Base-by-base conservation (phyloP, 2,329 filamentous ascomycete genomes). In the Cadophora sp. region DNA sequence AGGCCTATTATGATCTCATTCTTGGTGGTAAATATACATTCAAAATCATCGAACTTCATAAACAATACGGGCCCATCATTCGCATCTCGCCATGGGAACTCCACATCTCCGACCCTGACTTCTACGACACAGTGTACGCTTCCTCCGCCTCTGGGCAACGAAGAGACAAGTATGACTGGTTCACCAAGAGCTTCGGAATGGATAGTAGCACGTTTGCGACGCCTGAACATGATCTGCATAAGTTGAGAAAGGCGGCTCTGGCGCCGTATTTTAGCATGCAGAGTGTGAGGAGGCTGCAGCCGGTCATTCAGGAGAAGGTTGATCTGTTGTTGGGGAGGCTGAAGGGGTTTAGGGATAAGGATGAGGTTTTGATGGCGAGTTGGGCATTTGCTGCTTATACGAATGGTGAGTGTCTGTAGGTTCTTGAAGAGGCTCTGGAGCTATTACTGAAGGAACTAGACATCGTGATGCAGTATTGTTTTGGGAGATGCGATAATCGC, bases 21-120 rank as follows among this genome's bases (percentile, higher is more conserved):
- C 74, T 79, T 6, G 78, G 79, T 6, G 82, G 81, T 1, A 76
- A 81, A 72, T 83, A 82, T 67, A 82, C 76, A 12, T 82, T 79
- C 73, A 78, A 82, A 65, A 81, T 84, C 31, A 74, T 77, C 50
- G 76, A 80, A 55, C 72, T 84, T 72, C 82, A 84, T 72, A 73
- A 80, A 62, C 69, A 75, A 72, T 84, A 83, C 66, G 77, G 76
- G 5, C 77, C 79, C 1, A 77, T 80, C 22, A 70, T 80, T 29
- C 74, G 77, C 19, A 77, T 80, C 65, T 78, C 75, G 56, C 76
- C 79, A 3, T 80, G 78, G 74, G 81, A 83, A 68, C 73, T 83
- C 43, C 77, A 83, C 65, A 77, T 82, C 43, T 72, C 71, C 5
- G 75, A 77, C n/a, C 73, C 77, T n/a, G 62, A 72, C 61, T 82